Evolutionary conservation across 148 eudicot genomes (phyloP), one percentile per base, ranked within the genome.

Genomic region (Nepenthes gracilis): DNA sequence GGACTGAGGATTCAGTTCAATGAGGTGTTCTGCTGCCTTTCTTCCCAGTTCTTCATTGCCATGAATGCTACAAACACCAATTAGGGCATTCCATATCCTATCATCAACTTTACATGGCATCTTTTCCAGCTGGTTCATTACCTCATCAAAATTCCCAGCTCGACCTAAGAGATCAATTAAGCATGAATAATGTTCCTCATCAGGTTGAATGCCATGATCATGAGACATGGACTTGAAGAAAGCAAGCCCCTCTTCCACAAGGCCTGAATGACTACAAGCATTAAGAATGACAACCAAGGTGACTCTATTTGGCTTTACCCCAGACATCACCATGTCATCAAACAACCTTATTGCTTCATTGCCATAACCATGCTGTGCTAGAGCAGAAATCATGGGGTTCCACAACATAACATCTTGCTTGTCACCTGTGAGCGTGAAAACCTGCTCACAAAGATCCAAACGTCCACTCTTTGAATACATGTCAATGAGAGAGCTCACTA

Each of bases 391-490:
- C 77, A 83, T 67, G 1, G 87, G 82, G 77, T 88, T 85, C 93
- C 96, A 85, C 61, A 82, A 35, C 63, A 83, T 66, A 38, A 60
- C 72, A 70, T 85, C 81, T 59, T 63, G 65, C 70, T 79, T 88
- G 69, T 74, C 61, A 74, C 61, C 78, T 72, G 62, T 64, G 57
- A 63, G 63, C 9, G 54, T 67, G 66, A 88, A 85, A 37, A 83
- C 81, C 60, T 49, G 72, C 57, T 68, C 72, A 48, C 85, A 82
- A 35, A 64, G 73, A 67, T 71, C 67, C 64, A 88, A 58, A 52
- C 73, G 72, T 62, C 93, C 92, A 56, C 92, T 79, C 57, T 88
- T 88, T 11, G 92, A 81, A 71, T 88, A 88, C 96, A 85, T 85
- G 74, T 88, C 89, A 54, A 88, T 79, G 37, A 88, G 80, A 53